Evolutionary conservation across 1,284 basidiomycete genomes (phyloP).

Genomic region (Puccinia hordei): DNA sequence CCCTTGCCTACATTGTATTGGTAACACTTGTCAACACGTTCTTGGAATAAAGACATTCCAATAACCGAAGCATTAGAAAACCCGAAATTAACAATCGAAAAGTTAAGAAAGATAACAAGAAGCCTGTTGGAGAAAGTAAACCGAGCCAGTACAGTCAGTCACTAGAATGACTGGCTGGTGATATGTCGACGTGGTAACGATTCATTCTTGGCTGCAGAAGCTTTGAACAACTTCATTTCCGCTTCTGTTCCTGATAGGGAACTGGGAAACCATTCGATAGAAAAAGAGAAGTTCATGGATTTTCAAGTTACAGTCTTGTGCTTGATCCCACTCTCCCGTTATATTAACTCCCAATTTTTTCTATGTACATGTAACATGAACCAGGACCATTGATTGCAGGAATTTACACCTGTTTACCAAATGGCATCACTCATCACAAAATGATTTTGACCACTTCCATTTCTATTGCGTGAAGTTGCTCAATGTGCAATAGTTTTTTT

Average conservation of each 20-base stretch:
- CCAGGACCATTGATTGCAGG: too few species aligned
- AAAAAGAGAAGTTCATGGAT: not conserved
- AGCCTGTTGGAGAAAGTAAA: not conserved
- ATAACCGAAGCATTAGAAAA: slow-evolving; percentile 37
- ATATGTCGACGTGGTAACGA: slow-evolving; percentile 91
- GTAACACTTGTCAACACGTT: not conserved
- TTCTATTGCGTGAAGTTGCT: too few species aligned
- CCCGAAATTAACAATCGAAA: not conserved
- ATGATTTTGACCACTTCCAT: too few species aligned
- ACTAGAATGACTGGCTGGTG: slow-evolving; percentile 62
- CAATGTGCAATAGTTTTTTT: too few species aligned
- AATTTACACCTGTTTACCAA: too few species aligned
- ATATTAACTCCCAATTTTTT: not conserved
- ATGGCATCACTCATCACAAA: too few species aligned
- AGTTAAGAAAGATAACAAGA: not conserved
- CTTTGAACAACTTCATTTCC: not conserved
- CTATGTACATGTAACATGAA: too few species aligned
- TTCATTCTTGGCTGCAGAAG: slow-evolving; percentile 73
- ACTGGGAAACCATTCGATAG: not conserved
- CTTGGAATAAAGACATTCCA: not conserved
- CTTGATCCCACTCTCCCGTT: slow-evolving; percentile 10
- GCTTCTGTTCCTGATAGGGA: not conserved
- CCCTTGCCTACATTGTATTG: not conserved
- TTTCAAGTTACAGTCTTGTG: not conserved
- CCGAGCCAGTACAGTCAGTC: slow-evolving; percentile 53